A percentile compares a stretch with the other conserved stretches of the same genome.
phyloP scores from a whole-genome alignment of 2,329 filamentous ascomycete species.

The Aureobasidium sp. region DNA sequence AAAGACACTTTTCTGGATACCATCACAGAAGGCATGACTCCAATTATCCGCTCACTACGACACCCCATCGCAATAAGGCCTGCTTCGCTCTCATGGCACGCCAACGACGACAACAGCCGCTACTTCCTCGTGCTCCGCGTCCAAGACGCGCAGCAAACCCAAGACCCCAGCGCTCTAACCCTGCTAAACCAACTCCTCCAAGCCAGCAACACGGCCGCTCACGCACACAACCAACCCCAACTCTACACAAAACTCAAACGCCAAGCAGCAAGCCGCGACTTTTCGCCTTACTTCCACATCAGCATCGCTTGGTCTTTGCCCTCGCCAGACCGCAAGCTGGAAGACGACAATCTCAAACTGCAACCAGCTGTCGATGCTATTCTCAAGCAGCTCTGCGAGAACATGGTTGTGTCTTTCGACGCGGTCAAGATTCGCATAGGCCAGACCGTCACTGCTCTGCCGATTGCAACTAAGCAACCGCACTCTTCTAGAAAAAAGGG shows the following conservation, averaged over 20 bases:
- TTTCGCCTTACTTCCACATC: constrained; percentile 60
- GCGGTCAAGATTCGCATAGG: constrained; percentile 42
- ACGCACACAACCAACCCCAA: constrained; percentile 54
- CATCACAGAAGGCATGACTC: constrained; percentile 31
- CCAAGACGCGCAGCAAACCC: background rate
- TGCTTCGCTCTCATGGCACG: constrained; percentile 51
- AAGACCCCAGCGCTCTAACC: constrained; percentile 21
- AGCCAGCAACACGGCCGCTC: constrained; percentile 56
- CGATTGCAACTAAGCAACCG: constrained; percentile 14
- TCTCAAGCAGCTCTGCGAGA: background rate
- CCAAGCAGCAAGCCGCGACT: constrained; percentile 18
- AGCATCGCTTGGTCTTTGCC: constrained; percentile 78
- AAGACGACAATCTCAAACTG: constrained; percentile 13
- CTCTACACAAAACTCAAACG: constrained; percentile 48
- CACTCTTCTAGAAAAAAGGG: background rate
- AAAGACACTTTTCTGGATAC: constrained; percentile 58
- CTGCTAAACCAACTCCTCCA: constrained; percentile 45
- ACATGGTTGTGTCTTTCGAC: constrained; percentile 26
- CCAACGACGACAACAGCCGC: constrained; percentile 58
- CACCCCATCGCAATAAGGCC: constrained; percentile 36
- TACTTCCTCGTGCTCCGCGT: constrained; percentile 58
- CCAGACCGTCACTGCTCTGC: constrained; percentile 24
- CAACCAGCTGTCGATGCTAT: constrained; percentile 14
- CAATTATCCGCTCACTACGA: constrained; percentile 13
- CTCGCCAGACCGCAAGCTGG: background rate